Conservation (phyloP, 306 rosid genomes). For the Rubus parviflorus region DNA sequence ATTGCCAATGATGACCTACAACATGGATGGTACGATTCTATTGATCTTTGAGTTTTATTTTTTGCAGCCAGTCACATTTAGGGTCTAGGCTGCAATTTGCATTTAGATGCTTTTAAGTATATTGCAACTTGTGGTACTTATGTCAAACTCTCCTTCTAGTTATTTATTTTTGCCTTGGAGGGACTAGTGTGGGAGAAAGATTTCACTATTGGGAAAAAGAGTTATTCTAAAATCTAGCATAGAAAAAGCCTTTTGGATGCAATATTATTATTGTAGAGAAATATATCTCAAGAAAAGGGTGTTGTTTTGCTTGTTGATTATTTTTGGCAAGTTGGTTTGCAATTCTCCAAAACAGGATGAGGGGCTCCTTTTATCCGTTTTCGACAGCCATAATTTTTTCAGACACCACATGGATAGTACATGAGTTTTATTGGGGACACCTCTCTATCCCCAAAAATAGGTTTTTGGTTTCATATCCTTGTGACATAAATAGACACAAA, state of each 20-base stretch:
- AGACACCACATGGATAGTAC: neutral
- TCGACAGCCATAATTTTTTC: too few species aligned
- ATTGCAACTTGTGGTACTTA: neutral
- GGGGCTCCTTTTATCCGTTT: too few species aligned
- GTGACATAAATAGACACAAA: too few species aligned
- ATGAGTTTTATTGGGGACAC: too few species aligned
- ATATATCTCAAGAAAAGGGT: too few species aligned
- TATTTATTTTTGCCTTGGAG: neutral
- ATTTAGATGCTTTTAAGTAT: neutral
- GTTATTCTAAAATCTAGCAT: neutral
- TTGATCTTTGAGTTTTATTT: neutral
- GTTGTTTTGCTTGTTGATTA: too few species aligned
- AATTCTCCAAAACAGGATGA: too few species aligned
- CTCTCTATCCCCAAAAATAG: too few species aligned
- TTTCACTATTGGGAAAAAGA: neutral
- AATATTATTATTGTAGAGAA: too few species aligned
- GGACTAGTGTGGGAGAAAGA: neutral
- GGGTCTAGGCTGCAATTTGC: neutral
- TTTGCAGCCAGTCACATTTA: constrained; percentile 15
- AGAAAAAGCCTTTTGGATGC: too few species aligned
- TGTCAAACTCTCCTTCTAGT: neutral
- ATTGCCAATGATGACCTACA: constrained; percentile 79
- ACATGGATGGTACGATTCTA: constrained; percentile 82
- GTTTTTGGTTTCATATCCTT: too few species aligned
- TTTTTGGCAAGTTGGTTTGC: too few species aligned